These are phyloP conservation scores for Camptophora hylomeconis DNA, from an alignment of 2,329 filamentous ascomycete genomes.

Conservation along the genomic window DNA sequence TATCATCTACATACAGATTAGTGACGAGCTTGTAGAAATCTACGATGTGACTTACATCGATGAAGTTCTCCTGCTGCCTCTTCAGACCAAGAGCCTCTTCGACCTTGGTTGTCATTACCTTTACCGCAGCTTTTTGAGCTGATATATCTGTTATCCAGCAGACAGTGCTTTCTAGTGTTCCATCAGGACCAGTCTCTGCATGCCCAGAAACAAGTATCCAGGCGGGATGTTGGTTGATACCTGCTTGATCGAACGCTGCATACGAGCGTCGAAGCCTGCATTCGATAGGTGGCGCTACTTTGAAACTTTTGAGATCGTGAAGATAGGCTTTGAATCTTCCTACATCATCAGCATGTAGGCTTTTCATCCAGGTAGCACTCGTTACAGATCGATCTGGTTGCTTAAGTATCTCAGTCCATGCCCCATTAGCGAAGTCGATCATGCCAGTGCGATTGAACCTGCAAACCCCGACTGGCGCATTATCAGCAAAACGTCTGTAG, in stretches of 20 bases:
- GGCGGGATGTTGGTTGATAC: no score
- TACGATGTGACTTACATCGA: no score
- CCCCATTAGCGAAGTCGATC: no score
- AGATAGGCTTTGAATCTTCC: slow-evolving; percentile 1
- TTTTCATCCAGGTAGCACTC: slow-evolving; percentile 2
- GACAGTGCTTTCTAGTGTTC: slow-evolving; percentile 8
- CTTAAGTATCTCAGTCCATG: no score
- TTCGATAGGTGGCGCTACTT: neutral
- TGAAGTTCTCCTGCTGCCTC: slow-evolving; percentile 50
- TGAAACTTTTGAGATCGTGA: neutral
- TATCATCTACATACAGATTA: no score
- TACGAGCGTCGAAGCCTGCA: neutral
- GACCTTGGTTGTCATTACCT: slow-evolving; percentile 60
- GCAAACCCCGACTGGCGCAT: slow-evolving; percentile 6
- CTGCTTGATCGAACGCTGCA: no score
- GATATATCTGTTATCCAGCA: slow-evolving; percentile 62
- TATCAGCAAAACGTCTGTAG: slow-evolving; percentile 5
- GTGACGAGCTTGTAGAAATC: no score
- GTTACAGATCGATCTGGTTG: no score
- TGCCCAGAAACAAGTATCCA: neutral
- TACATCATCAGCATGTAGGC: slow-evolving; percentile 1
- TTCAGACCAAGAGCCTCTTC: slow-evolving; percentile 72
- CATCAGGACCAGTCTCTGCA: slow-evolving; percentile 1
- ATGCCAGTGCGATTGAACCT: no score
- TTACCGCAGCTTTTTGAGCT: slow-evolving; percentile 70